phyloP scores from a whole-genome alignment of 768 basidiomycete species.

The Russula earlei region DNA sequence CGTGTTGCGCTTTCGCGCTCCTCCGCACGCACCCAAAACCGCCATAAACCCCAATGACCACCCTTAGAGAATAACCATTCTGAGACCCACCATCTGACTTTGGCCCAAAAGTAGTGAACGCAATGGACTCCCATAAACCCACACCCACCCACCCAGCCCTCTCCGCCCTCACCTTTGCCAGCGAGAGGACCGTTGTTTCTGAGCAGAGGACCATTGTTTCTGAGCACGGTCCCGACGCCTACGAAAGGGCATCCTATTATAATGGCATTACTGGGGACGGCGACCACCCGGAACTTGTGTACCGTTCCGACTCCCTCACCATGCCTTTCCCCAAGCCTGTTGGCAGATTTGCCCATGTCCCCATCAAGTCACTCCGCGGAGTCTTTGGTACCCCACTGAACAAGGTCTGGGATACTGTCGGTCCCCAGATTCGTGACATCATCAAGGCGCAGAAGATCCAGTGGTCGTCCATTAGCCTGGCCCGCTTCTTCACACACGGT shows the following conservation, averaged over 20 bases:
- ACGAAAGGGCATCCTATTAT: too few relatives aligned
- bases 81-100: too few relatives aligned
- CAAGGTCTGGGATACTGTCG: slow-evolving; percentile 7
- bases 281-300: slow-evolving; percentile 5
- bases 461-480: slow-evolving; percentile 1
- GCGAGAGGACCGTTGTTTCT: not conserved
- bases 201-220: not conserved
- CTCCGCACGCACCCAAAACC: too few relatives aligned
- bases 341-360: not conserved
- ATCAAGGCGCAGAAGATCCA: slow-evolving; percentile 1
- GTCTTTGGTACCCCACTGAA: slow-evolving; percentile 9
- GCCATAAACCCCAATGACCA: too few relatives aligned
- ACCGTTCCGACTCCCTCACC: not conserved
- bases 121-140: too few relatives aligned
- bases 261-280: not conserved
- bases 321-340: not conserved
- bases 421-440: slow-evolving; percentile 2
- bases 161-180: too few relatives aligned
- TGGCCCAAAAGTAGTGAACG: too few relatives aligned
- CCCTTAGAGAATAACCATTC: too few relatives aligned
- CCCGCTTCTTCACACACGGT: slow-evolving; percentile 6
- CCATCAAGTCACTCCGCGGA: slow-evolving; percentile 2
- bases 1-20: too few relatives aligned
- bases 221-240: not conserved
- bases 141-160: too few relatives aligned